These are phyloP conservation scores for Phlebiopsis flavidoalba DNA, from an alignment of 768 basidiomycete genomes.

Conservation along the genomic window DNA sequence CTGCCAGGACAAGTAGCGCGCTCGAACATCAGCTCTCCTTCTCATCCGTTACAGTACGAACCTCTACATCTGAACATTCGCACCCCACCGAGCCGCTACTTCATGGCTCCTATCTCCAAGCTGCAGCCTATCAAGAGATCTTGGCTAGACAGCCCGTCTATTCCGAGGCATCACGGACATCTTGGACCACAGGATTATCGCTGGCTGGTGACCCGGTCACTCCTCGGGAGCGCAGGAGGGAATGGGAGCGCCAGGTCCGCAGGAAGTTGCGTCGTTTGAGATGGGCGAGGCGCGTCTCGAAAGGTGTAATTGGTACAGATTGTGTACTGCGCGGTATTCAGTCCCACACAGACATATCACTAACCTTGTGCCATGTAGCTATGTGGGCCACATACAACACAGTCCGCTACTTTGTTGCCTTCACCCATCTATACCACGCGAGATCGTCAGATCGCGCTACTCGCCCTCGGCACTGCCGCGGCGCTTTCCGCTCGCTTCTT, in stretches of 20 bases:
- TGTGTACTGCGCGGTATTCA: neutral
- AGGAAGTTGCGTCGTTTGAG: constrained; percentile 31
- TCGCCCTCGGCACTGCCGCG: constrained; percentile 46
- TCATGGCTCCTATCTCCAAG: constrained; percentile 19
- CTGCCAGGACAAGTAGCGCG: constrained; percentile 3
- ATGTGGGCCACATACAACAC: constrained; percentile 59
- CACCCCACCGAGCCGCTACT: constrained; percentile 28
- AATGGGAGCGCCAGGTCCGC: constrained; percentile 24
- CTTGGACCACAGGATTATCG: constrained; percentile 27
- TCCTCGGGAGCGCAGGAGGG: constrained; percentile 25
- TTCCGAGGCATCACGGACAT: constrained; percentile 25
- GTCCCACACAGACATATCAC: neutral
- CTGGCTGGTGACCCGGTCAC: constrained; percentile 29
- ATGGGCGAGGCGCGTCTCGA: constrained; percentile 24
- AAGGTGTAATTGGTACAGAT: constrained; percentile 33
- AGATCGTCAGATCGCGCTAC: constrained; percentile 36
- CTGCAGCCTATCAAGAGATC: constrained; percentile 32
- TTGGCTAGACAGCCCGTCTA: constrained; percentile 38
- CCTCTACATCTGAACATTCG: constrained; percentile 24
- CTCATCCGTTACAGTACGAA: constrained; percentile 24
- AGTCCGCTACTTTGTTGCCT: constrained; percentile 63
- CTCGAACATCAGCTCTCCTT: constrained; percentile 25
- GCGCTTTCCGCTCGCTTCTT: constrained; percentile 36
- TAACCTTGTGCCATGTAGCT: constrained; percentile 28
- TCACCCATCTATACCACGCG: constrained; percentile 32